Evolutionary conservation across 208 protist genomes (phyloP).

Genomic region (Polymyxa betae): DNA sequence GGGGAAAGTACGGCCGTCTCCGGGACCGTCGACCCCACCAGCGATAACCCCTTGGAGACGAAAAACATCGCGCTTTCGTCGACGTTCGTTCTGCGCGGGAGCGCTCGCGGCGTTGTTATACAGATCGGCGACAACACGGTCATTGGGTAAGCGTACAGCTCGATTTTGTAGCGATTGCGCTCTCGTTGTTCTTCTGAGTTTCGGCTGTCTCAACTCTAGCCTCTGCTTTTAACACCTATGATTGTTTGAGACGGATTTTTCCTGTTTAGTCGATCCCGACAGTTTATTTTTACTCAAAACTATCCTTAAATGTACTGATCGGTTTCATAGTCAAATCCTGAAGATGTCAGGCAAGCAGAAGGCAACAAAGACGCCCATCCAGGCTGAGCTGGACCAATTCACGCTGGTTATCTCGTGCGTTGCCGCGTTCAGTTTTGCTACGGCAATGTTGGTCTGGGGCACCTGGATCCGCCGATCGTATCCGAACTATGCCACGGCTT

Average conservation of each 20-base stretch:
- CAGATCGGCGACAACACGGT: conserved; percentile 78
- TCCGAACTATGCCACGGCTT: not conserved
- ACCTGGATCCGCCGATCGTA: not conserved
- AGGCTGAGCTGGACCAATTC: not conserved
- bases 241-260: too few relatives aligned
- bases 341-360: conserved; percentile 14
- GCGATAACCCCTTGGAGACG: conserved; percentile 47
- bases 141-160: too few relatives aligned
- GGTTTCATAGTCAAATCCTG: too few relatives aligned
- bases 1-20: not conserved
- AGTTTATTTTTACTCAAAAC: too few relatives aligned
- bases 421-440: not conserved
- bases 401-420: not conserved
- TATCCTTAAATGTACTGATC: too few relatives aligned
- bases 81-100: conserved; percentile 44
- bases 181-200: too few relatives aligned
- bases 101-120: conserved; percentile 73
- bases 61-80: conserved; percentile 54
- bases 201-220: too few relatives aligned
- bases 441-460: not conserved
- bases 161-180: too few relatives aligned
- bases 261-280: too few relatives aligned
- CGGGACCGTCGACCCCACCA: not conserved
- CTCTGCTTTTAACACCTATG: too few relatives aligned
- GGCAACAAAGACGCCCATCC: not conserved